phyloP scores from a whole-genome alignment of 306 rosid genomes.

The Hippophae gyantsensis region DNA sequence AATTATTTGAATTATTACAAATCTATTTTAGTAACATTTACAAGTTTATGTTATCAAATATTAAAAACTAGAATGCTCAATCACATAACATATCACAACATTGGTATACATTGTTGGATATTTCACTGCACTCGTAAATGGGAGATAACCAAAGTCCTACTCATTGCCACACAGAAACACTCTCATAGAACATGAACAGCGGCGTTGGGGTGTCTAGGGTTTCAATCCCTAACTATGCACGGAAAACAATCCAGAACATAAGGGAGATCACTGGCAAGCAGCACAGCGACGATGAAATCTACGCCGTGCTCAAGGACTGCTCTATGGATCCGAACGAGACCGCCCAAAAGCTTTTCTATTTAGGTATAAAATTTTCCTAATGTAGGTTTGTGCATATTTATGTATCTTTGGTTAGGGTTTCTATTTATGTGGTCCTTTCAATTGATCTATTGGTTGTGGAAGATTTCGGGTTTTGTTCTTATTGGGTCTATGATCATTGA shows the following conservation, averaged over 20 bases:
- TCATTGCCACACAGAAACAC: not conserved
- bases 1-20: no score
- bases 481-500: constrained; percentile 11
- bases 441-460: not conserved
- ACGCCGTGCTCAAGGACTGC: constrained; percentile 55
- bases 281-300: constrained; percentile 83
- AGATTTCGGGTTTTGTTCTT: not conserved
- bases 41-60: no score
- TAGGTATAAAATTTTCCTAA: constrained; percentile 8
- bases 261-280: constrained; percentile 75
- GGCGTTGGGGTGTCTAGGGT: constrained; percentile 59
- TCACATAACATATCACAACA: no score
- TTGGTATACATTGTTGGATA: no score
- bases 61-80: no score
- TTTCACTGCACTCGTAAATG: no score
- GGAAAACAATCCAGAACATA: constrained; percentile 45
- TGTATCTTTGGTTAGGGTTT: constrained; percentile 8
- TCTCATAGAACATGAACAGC: constrained; percentile 38
- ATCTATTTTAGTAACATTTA: no score
- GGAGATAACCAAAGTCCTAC: not conserved
- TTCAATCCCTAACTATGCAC: constrained; percentile 58
- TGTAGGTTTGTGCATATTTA: not conserved
- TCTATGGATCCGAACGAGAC: constrained; percentile 91
- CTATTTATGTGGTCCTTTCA: constrained; percentile 3
- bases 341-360: constrained; percentile 54